Conservation (phyloP, 371 early-diverging fungal species). For the Mortierella sp. region DNA sequence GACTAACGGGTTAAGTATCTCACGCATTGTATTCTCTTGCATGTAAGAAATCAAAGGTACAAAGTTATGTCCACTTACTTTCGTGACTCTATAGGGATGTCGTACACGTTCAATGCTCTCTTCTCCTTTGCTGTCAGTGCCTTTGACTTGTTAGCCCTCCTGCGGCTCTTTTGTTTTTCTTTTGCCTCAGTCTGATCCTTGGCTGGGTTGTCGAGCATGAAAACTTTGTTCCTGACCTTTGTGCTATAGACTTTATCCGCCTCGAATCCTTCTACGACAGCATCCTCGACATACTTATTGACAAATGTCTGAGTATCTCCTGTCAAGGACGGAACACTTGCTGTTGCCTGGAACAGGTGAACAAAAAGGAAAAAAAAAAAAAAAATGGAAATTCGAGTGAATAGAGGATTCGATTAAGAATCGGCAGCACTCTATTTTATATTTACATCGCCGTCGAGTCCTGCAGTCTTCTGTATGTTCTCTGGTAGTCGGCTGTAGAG, state of each 20-base stretch:
- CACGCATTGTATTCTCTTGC: neutral
- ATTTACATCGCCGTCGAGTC: conserved; percentile 23
- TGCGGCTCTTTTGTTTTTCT: conserved; percentile 30
- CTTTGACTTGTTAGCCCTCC: conserved; percentile 57
- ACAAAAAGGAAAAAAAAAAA: no score
- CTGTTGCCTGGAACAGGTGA: neutral
- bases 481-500: conserved; percentile 37
- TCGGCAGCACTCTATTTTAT: neutral
- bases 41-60: no score
- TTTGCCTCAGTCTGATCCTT: conserved; percentile 24
- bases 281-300: conserved; percentile 39
- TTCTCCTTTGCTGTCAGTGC: conserved; percentile 73
- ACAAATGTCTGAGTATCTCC: conserved; percentile 16
- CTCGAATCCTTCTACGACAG: conserved; percentile 32
- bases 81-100: conserved; percentile 67
- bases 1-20: no score
- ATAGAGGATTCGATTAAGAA: neutral
- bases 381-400: neutral
- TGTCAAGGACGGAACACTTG: neutral
- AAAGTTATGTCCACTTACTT: conserved; percentile 46
- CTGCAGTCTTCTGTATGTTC: conserved; percentile 20
- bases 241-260: conserved; percentile 23
- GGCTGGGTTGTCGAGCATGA: conserved; percentile 62
- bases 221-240: conserved; percentile 59
- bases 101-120: conserved; percentile 70